Evolutionary conservation across 352 stramenopile species (phyloP), one percentile per base, ranked within the genome.

Genomic region (Peronospora belbahrii): DNA sequence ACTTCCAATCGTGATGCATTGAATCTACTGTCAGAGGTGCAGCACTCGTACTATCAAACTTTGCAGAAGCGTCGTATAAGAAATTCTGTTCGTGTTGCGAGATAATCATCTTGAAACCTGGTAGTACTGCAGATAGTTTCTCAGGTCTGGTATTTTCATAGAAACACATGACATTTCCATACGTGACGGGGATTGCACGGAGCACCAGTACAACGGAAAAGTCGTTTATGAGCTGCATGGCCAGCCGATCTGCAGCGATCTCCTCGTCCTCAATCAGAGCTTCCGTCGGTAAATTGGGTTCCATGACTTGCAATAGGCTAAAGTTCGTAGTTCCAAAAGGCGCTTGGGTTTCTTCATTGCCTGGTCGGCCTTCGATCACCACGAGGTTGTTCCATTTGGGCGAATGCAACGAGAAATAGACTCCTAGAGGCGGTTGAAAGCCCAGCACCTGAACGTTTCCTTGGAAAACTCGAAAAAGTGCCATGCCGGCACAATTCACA

Each of bases 71-170:
- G 4, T 62, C 56, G 1, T 19, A 47, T 23, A 72, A 9, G 10
- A 65, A 42, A 11, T 35, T 43, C 31, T 74, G 56, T 31, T 66
- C 58, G 25, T 83, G 59, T 36, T 77, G 83, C 25, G 71, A 58
- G 15, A 85, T 55, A 18, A 91, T 65, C 22, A 94, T 70, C 55
- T 89, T 90, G 59, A 94, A 94, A 13, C 82, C 82, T 2, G 82
- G 82, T 23, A 94, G 60, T 19, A 88, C 65, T 0, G 70, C 60
- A 52, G 40, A 22, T 30, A 6, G 48, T 23, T 57, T 63, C 27
- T 66, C 47, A 4, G 43, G 42, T 42, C 40, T 34, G 9, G 36
- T 36, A 9, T 65, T 63, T 42, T 93, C 82, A 44, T 74, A 94
- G 54, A 80, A 94, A 62, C 75, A 79, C 51, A 59, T 72, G 22